These are phyloP conservation scores for Claviceps digitariae DNA, from an alignment of 2,329 filamentous ascomycete genomes.

Conservation along the genomic window DNA sequence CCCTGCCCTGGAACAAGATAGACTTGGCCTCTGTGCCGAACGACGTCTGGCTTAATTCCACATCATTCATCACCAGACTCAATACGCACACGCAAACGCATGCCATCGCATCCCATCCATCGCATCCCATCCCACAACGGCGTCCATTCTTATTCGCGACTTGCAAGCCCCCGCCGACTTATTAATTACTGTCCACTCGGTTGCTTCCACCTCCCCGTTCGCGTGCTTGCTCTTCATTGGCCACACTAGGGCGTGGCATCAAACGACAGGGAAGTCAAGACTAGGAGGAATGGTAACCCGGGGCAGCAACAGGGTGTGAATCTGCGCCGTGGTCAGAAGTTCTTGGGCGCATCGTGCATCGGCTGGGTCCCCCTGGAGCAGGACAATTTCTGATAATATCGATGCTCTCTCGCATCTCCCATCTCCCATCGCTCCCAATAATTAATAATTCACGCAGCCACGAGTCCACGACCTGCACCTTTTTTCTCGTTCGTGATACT, in stretches of 20 bases:
- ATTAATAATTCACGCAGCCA: not conserved
- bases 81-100: too few relatives aligned
- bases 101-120: not conserved
- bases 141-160: not conserved
- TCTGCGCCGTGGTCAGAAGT: not conserved
- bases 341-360: not conserved
- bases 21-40: not conserved
- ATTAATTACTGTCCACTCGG: not conserved
- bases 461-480: not conserved
- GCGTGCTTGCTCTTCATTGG: conserved; percentile 1
- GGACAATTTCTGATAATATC: not conserved
- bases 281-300: not conserved
- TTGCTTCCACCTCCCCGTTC: not conserved
- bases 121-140: not conserved
- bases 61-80: not conserved
- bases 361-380: not conserved
- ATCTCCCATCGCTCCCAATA: not conserved
- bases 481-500: not conserved
- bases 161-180: not conserved
- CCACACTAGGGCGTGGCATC: not conserved
- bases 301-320: not conserved
- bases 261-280: not conserved
- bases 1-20: not conserved
- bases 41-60: not conserved
- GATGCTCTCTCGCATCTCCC: not conserved